Evolutionary conservation across 2,329 filamentous ascomycete genomes (phyloP).

Genomic region (Fusarium denticulatum): DNA sequence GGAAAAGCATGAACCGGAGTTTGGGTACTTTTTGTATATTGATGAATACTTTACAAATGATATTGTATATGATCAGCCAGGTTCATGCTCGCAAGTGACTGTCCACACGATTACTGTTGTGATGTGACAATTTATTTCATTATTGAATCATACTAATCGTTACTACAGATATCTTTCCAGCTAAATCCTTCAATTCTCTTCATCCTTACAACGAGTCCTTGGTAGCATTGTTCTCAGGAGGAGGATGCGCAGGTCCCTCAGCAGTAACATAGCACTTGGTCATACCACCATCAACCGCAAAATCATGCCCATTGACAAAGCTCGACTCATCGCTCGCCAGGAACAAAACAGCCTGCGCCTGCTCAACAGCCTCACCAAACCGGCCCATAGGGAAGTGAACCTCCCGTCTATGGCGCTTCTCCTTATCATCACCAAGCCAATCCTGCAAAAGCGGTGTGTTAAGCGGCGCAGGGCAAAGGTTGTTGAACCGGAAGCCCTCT

Average conservation of each 20-base stretch:
- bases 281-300: conserved; percentile 96
- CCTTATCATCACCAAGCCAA: conserved; percentile 88
- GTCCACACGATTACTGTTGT: no score
- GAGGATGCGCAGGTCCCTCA: conserved; percentile 64
- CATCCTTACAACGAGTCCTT: conserved; percentile 54
- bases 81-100: conserved; percentile 14
- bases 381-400: conserved; percentile 89
- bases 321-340: conserved; percentile 87
- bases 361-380: conserved; percentile 93
- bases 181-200: not conserved
- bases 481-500: conserved; percentile 90
- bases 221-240: conserved; percentile 69
- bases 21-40: conserved; percentile 28
- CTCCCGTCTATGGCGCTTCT: conserved; percentile 84
- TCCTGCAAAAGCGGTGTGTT: conserved; percentile 94
- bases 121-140: conserved; percentile 20
- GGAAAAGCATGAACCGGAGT: conserved; percentile 44
- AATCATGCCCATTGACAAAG: conserved; percentile 91
- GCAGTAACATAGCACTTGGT: conserved; percentile 86
- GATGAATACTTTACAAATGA: conserved; percentile 30
- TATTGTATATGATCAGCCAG: conserved; percentile 9
- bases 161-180: conserved; percentile 5
- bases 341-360: conserved; percentile 89
- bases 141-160: conserved; percentile 34
- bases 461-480: conserved; percentile 87